These are phyloP conservation scores for Fraxinus quadrangulata DNA, from an alignment of 257 asterid species.

Conservation along the genomic window DNA sequence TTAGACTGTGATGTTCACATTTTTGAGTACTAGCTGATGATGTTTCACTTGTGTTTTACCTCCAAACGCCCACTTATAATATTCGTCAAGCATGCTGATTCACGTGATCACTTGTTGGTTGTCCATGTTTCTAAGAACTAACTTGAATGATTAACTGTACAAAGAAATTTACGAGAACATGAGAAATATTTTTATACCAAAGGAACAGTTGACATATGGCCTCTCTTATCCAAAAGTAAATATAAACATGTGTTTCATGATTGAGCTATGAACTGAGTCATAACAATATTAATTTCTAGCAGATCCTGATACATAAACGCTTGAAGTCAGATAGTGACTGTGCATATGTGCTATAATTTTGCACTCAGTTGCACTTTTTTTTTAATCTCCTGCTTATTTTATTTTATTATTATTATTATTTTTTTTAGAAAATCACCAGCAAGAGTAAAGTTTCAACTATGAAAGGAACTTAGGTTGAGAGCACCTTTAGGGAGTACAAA, in stretches of 20 bases:
- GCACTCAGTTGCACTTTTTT: background rate
- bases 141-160: background rate
- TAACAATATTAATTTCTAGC: background rate
- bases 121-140: slow-evolving; percentile 8
- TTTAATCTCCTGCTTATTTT: background rate
- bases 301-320: background rate
- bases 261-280: slow-evolving; percentile 1
- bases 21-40: slow-evolving; percentile 1
- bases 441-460: too few relatives aligned
- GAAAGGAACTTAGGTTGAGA: background rate
- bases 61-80: background rate
- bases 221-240: background rate
- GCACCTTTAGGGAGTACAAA: background rate
- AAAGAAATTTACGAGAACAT: background rate
- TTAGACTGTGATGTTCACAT: background rate
- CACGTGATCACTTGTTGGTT: background rate
- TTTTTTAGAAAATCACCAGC: background rate
- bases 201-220: too few relatives aligned
- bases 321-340: background rate
- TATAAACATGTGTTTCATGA: background rate
- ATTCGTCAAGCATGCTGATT: background rate
- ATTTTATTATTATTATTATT: too few relatives aligned
- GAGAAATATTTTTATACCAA: background rate
- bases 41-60: slow-evolving; percentile 8
- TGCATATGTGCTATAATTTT: background rate